These are phyloP conservation scores for Aphelidium insulamus DNA, from an alignment of 371 early-diverging fungal genomes.

Conservation along the genomic window DNA sequence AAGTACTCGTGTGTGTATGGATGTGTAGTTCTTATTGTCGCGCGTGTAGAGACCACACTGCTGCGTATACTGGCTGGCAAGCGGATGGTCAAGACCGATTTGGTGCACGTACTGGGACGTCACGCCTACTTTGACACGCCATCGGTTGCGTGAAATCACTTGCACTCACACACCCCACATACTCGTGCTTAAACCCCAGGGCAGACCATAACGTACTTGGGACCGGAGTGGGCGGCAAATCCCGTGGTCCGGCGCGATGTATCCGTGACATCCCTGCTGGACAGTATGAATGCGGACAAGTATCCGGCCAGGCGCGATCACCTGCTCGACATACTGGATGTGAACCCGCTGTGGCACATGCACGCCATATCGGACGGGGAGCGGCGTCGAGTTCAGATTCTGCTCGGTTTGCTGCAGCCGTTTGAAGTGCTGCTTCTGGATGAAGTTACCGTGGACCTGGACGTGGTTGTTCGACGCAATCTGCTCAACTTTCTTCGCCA, in stretches of 20 bases:
- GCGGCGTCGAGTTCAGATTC: slow-evolving; percentile 41
- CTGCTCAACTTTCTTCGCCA: slow-evolving; percentile 30
- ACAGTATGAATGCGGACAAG: slow-evolving; percentile 35
- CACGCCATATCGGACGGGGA: slow-evolving; percentile 47
- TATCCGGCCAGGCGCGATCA: slow-evolving; percentile 31
- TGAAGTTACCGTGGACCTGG: slow-evolving; percentile 65
- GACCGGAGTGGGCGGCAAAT: slow-evolving; percentile 53
- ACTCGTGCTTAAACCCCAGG: slow-evolving; percentile 10
- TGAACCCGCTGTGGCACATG: slow-evolving; percentile 46
- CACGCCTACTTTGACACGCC: slow-evolving; percentile 39
- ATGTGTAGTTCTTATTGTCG: not conserved
- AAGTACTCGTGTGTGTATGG: not conserved
- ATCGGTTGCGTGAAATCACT: slow-evolving; percentile 5
- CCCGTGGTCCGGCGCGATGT: slow-evolving; percentile 32
- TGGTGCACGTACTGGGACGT: slow-evolving; percentile 30
- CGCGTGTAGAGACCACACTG: slow-evolving; percentile 27
- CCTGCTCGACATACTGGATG: slow-evolving; percentile 39
- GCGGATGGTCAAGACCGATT: slow-evolving; percentile 27
- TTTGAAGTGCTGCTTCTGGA: slow-evolving; percentile 47
- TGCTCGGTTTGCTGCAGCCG: slow-evolving; percentile 46
- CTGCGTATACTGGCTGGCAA: slow-evolving; percentile 41
- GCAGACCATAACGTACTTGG: slow-evolving; percentile 52
- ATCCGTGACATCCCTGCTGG: slow-evolving; percentile 34
- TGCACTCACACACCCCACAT: slow-evolving; percentile 2
- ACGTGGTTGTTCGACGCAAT: slow-evolving; percentile 45